Evolutionary conservation across 139 green algal species (phyloP).

Genomic region (Tetradesmus lagerheimii): DNA sequence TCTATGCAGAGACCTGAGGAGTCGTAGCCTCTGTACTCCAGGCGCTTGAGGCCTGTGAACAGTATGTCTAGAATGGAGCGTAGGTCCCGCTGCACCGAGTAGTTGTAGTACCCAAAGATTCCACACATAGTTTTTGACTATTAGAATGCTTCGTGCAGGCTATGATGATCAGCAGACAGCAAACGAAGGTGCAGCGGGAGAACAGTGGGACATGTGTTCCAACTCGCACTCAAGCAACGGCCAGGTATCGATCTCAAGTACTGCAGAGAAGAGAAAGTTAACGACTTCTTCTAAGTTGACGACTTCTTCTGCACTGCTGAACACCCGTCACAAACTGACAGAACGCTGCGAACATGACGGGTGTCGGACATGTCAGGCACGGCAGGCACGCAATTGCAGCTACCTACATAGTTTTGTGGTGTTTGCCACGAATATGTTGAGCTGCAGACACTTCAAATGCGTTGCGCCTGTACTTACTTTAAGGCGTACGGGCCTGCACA

Average conservation of each 20-base stretch:
- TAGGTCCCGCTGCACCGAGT: slow-evolving; percentile 67
- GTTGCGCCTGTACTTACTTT: no score
- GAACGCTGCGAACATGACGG: no score
- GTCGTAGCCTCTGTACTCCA: slow-evolving; percentile 99
- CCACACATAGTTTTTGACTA: slow-evolving; percentile 57
- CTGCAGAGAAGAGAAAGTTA: neutral
- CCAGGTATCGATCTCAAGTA: neutral
- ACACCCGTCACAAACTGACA: no score
- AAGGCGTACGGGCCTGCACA: no score
- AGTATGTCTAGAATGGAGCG: slow-evolving; percentile 88
- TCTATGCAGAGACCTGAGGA: slow-evolving; percentile 95
- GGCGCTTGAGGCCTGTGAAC: slow-evolving; percentile 89
- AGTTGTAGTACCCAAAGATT: slow-evolving; percentile 98
- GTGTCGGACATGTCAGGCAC: no score
- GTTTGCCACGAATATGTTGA: no score
- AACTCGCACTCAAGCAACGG: slow-evolving; percentile 49
- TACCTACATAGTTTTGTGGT: no score
- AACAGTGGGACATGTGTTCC: slow-evolving; percentile 83
- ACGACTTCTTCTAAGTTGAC: no score
- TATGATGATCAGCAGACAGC: neutral
- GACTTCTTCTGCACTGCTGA: no score
- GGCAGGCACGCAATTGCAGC: no score
- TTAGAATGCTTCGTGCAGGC: neutral
- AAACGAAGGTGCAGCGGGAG: neutral
- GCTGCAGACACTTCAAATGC: no score